A percentile compares a stretch with the other conserved stretches of the same genome.
These are phyloP conservation scores for Chytriomyces confervae DNA, from an alignment of 192 early-diverging fungal species.

Conservation along the genomic window DNA sequence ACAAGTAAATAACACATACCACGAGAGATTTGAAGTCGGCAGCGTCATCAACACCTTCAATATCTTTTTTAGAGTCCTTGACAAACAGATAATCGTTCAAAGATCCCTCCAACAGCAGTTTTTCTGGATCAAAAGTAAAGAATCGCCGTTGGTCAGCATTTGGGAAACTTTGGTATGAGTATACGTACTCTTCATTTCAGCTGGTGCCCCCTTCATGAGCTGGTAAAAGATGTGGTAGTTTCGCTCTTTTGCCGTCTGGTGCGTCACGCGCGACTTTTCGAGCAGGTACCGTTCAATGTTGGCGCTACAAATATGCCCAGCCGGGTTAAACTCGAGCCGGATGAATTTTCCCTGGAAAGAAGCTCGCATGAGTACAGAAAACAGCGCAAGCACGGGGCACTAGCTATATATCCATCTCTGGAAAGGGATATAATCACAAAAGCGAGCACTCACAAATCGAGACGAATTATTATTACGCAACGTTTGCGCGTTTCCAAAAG, in stretches of 20 bases:
- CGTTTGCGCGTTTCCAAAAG: constrained; percentile 98
- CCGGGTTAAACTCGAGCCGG: constrained; percentile 91
- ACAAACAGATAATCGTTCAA: constrained; percentile 84
- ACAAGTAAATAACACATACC: constrained; percentile 49
- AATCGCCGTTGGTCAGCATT: background rate
- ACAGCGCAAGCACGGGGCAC: background rate
- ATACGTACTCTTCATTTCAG: constrained; percentile 67
- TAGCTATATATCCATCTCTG: background rate
- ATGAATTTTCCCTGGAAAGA: constrained; percentile 89
- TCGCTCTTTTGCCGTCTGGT: constrained; percentile 88
- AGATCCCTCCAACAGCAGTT: constrained; percentile 75
- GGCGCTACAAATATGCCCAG: constrained; percentile 89
- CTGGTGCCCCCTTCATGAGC: constrained; percentile 83
- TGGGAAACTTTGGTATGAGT: background rate
- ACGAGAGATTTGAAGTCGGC: constrained; percentile 77
- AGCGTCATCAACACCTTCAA: constrained; percentile 92
- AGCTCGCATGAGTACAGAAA: background rate
- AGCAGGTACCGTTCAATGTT: constrained; percentile 97
- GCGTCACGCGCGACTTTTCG: constrained; percentile 96
- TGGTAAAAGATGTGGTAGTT: constrained; percentile 99
- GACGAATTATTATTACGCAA: constrained; percentile 99
- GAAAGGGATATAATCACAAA: constrained; percentile 6
- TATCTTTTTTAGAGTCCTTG: constrained; percentile 81
- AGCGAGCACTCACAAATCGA: constrained; percentile 75
- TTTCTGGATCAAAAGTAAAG: constrained; percentile 45